phyloP scores from a whole-genome alignment of 2,329 filamentous ascomycete species.

The Alternaria sp. region DNA sequence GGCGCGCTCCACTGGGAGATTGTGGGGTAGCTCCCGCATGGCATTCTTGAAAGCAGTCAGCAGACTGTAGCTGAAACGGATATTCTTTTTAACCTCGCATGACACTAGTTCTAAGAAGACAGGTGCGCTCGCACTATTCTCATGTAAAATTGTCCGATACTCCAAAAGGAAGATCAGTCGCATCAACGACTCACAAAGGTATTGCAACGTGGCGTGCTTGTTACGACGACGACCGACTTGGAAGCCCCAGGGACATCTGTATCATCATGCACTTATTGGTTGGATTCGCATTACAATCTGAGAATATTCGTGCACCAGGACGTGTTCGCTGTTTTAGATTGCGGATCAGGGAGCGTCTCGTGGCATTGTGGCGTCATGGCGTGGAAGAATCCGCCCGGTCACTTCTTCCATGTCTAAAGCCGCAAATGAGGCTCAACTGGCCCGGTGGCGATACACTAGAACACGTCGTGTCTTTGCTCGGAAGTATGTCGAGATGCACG shows the following conservation, averaged over 20 bases:
- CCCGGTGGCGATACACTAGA: not conserved
- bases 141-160: not conserved
- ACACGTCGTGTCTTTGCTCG: not conserved
- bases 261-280: not conserved
- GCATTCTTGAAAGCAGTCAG: conserved; percentile 13
- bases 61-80: conserved; percentile 10
- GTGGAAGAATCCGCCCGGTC: not conserved
- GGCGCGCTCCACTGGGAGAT: conserved; percentile 8
- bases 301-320: not conserved
- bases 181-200: not conserved
- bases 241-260: not conserved
- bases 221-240: not conserved
- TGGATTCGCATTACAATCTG: not conserved
- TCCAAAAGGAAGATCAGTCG: not conserved
- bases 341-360: not conserved
- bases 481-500: not conserved
- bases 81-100: not conserved
- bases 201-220: not conserved
- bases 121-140: not conserved
- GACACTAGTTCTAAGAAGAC: not conserved
- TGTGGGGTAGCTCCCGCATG: conserved; percentile 26
- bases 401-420: not conserved
- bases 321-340: not conserved
- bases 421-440: conserved; percentile 2
- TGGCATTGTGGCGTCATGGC: not conserved